These are phyloP conservation scores for Ophioceras dolichostomum DNA, from an alignment of 2,329 filamentous ascomycete species.

Conservation along the genomic window DNA sequence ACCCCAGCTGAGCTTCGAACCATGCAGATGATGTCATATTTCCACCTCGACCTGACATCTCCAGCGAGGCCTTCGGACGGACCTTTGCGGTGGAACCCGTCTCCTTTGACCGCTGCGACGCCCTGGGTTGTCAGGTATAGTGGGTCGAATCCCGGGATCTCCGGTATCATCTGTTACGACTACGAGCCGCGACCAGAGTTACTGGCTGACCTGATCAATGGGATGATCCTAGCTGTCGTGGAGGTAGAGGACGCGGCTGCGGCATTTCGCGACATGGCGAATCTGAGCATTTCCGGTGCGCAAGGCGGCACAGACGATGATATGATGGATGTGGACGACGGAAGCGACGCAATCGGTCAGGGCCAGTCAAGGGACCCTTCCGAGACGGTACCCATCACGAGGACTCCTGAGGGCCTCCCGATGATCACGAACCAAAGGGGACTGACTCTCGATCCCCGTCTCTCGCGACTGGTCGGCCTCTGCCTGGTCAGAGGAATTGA, in stretches of 20 bases:
- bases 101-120: slow-evolving; percentile 39
- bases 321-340: slow-evolving; percentile 8
- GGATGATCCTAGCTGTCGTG: slow-evolving; percentile 56
- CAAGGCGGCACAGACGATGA: slow-evolving; percentile 3
- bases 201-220: slow-evolving; percentile 54
- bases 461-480: slow-evolving; percentile 48
- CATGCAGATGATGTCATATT: slow-evolving; percentile 75
- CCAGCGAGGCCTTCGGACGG: too few relatives aligned
- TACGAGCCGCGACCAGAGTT: slow-evolving; percentile 47
- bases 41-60: slow-evolving; percentile 35
- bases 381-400: slow-evolving; percentile 15
- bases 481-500: slow-evolving; percentile 63
- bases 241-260: slow-evolving; percentile 42
- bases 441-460: slow-evolving; percentile 44
- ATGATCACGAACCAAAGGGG: slow-evolving; percentile 44
- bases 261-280: slow-evolving; percentile 21
- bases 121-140: slow-evolving; percentile 54
- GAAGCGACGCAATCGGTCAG: too few relatives aligned
- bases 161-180: slow-evolving; percentile 57
- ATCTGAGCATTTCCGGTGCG: neutral
- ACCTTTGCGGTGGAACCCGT: slow-evolving; percentile 35
- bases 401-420: slow-evolving; percentile 43
- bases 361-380: neutral
- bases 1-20: slow-evolving; percentile 54
- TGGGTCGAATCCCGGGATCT: slow-evolving; percentile 36